Evolutionary conservation across 2,329 filamentous ascomycete genomes (phyloP).

Genomic region (Allantophomopsis lycopodina): DNA sequence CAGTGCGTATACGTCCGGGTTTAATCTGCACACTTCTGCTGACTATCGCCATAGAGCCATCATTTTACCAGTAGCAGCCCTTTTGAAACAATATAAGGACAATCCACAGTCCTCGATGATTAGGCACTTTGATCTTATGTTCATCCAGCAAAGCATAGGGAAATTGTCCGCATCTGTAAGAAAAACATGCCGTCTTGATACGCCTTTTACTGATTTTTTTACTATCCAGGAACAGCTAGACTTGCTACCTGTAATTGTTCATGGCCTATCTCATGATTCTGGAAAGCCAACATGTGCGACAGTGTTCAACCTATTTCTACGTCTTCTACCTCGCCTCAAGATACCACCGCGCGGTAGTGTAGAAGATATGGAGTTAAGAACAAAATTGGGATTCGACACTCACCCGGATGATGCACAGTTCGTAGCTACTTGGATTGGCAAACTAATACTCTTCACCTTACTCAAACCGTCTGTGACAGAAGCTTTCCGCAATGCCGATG

Average conservation of each 20-base stretch:
- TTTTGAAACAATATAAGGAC: slow-evolving; percentile 84
- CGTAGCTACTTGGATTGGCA: slow-evolving; percentile 61
- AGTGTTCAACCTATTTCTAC: slow-evolving; percentile 73
- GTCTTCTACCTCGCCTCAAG: slow-evolving; percentile 55
- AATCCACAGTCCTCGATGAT: slow-evolving; percentile 55
- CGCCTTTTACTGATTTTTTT: not conserved
- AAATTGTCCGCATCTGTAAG: slow-evolving; percentile 34
- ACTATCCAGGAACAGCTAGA: slow-evolving; percentile 45
- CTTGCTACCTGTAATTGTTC: slow-evolving; percentile 56
- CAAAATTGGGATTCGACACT: slow-evolving; percentile 50
- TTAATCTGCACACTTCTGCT: slow-evolving; percentile 3
- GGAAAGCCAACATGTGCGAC: slow-evolving; percentile 40
- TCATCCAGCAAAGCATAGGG: slow-evolving; percentile 72
- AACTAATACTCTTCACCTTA: slow-evolving; percentile 58
- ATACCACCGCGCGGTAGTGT: slow-evolving; percentile 67
- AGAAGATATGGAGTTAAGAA: slow-evolving; percentile 59
- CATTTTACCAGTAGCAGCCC: slow-evolving; percentile 67
- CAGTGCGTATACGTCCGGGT: slow-evolving; percentile 14
- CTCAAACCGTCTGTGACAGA: slow-evolving; percentile 13
- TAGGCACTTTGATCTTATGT: slow-evolving; percentile 76
- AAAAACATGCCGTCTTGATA: slow-evolving; percentile 23
- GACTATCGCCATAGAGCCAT: slow-evolving; percentile 27
- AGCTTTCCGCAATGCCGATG: slow-evolving; percentile 1
- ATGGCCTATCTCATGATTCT: slow-evolving; percentile 48
- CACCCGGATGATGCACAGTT: slow-evolving; percentile 53